Conservation (phyloP, 225 moss, liverwort and hornwort genomes). For the Rhytidiadelphus loreus region DNA sequence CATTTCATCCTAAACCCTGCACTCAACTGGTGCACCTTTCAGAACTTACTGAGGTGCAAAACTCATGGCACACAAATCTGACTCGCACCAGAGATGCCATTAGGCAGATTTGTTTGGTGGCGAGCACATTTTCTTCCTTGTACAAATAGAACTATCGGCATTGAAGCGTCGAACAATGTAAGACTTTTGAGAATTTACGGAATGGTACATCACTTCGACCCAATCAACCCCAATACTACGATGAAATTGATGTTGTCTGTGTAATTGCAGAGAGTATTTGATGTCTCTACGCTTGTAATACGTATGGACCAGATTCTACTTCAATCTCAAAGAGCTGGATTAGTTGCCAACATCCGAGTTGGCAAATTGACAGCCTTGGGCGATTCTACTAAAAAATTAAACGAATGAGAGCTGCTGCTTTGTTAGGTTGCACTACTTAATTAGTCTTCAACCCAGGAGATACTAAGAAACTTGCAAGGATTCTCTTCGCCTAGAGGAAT, state of each 20-base stretch:
- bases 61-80: background rate
- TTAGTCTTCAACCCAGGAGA: background rate
- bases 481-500: background rate
- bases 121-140: background rate
- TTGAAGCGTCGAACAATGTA: background rate
- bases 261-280: background rate
- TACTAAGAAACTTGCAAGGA: background rate
- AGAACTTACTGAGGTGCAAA: background rate
- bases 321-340: background rate
- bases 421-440: no score
- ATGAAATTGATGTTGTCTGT: background rate
- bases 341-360: background rate
- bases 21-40: background rate
- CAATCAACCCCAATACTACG: background rate
- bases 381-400: background rate
- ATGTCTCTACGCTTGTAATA: background rate
- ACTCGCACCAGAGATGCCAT: background rate
- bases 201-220: background rate
- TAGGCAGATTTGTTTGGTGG: background rate
- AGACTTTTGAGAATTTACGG: background rate
- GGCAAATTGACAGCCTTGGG: background rate
- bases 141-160: background rate
- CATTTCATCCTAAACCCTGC: no score
- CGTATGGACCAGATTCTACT: background rate
- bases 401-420: background rate